Evolutionary conservation across 768 basidiomycete species (phyloP), one percentile per base, ranked within the genome.

Genomic region (Trametes cinnabarina): DNA sequence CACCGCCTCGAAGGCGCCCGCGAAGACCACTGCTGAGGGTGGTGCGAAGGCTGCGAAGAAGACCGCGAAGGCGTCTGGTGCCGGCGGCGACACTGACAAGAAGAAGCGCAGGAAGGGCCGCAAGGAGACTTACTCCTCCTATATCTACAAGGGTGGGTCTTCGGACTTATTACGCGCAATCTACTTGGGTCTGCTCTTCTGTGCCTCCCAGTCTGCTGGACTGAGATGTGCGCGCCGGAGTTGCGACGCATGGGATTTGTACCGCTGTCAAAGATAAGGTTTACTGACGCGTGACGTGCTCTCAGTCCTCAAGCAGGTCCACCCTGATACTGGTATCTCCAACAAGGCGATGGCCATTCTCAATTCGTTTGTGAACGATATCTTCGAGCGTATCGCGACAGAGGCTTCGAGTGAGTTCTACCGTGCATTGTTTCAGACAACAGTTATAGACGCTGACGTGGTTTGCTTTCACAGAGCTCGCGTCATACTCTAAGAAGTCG

Each of bases 281-380:
- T 20, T 58, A 61, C 15, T 69, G 39, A 28, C 30, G 37, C 19
- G 41, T 15, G 48, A 39, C 10, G 32, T 34, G 26, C 51, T 23
- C 57, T 20, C 48, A 92, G 94, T 97, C 64, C 82, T 97, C 67
- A 97, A 91, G 78, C 96, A 97, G 78, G 94, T 97, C 63, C 95
- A 96, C 78, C 96, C 95, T 51, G 94, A 96, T 68, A 96, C 94
- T 51, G 95, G 95, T 87, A 96, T 97, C 82, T 96, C 94, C 37
- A 96, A 93, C 84, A 96, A 96, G 76, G 88, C 89, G 3, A 92
- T 94, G 90, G 87, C 90, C 62, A 94, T 94, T 68, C 77, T 93
- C 42, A 92, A 94, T 80, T 90, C 87, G 26, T 94, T 95, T 63
- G 93, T 94, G 74, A 94, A 94, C 69, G 92, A 94, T 65, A 93